Evolutionary conservation across 805 yeast species (phyloP), one percentile per base, ranked within the genome.

Genomic region (Candida cerambycidarum): DNA sequence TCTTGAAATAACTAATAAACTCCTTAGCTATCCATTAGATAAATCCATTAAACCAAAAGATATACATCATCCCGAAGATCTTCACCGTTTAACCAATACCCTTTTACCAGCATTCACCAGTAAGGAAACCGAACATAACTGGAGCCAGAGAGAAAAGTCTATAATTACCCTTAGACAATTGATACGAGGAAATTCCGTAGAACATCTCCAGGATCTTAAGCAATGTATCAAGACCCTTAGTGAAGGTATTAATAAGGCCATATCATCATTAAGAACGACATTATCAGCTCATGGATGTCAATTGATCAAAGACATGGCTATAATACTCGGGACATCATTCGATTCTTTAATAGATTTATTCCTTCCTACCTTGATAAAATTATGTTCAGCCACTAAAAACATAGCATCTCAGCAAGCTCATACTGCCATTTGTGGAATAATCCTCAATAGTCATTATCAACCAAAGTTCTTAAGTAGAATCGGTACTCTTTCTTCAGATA

Each of bases 51-150:
- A 51, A 18, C 56, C 76, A 0, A 46, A 62, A 5, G 50, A 65
- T 36, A 51, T 70, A 30, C 58, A 57, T 10, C 56, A 28, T 52
- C 37, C 48, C 3, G 56, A 58, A 15, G 46, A 48, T 3, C 40
- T 70, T 12, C 36, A 48, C 25, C 45, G 42, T 12, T 40, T 48
- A 3, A 21, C 61, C 4, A 42, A 52, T 16, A 17, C 31, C 17
- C 19, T 45, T 10, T 19, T 37, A 7, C 62, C 65, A 1, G 50
- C 53, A 11, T 89, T 92, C 53, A 76, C 71, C 7, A 85, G 83
- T 4, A 71, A 83, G 54, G 99, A 93, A 59, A 85, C 95, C 0
- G 99, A 93, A 56, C 74, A 75, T 45, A 93, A 93, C 58, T 93
- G 99, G 99, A 63, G 69, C 16, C 52, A 55, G 0, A 73, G 99